These are phyloP conservation scores for Petunia secreta DNA, from an alignment of 257 asterid genomes.

Conservation along the genomic window DNA sequence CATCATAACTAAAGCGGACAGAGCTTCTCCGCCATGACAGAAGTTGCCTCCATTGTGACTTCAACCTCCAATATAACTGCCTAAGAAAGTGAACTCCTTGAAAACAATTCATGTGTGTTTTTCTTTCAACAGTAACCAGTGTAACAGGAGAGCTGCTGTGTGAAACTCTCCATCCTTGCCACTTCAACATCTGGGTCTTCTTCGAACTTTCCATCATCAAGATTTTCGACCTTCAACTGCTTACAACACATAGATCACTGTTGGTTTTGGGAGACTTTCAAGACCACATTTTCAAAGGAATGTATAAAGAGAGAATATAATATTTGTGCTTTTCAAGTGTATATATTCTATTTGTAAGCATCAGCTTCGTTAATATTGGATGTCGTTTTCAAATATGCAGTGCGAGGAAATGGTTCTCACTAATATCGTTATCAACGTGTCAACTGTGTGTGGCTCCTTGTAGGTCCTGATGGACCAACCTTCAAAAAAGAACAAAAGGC, in stretches of 20 bases:
- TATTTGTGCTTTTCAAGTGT: conserved; percentile 27
- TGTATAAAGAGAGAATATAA: conserved; percentile 8
- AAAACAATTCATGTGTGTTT: neutral
- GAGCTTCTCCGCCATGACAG: conserved; percentile 35
- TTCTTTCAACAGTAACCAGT: conserved; percentile 32
- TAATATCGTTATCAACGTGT: neutral
- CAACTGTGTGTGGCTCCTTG: conserved; percentile 32
- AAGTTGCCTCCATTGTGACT: conserved; percentile 41
- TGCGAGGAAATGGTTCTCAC: conserved; percentile 29
- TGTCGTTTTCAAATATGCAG: conserved; percentile 35
- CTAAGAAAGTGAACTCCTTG: conserved; percentile 27
- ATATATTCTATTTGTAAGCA: conserved; percentile 33
- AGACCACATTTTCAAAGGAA: neutral
- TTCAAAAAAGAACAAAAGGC: conserved; percentile 19
- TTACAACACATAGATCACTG: neutral
- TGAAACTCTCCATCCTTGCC: conserved; percentile 30
- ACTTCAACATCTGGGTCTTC: conserved; percentile 32
- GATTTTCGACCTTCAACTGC: conserved; percentile 26
- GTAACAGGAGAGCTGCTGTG: conserved; percentile 21
- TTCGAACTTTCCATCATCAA: conserved; percentile 9
- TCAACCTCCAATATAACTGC: conserved; percentile 38
- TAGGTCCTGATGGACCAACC: conserved; percentile 34
- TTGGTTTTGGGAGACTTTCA: conserved; percentile 7
- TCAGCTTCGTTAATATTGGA: conserved; percentile 30
- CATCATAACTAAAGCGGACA: conserved; percentile 48